Evolutionary conservation across 129 eudicot species (phyloP).

Genomic region (Gnaphalium uliginosum): DNA sequence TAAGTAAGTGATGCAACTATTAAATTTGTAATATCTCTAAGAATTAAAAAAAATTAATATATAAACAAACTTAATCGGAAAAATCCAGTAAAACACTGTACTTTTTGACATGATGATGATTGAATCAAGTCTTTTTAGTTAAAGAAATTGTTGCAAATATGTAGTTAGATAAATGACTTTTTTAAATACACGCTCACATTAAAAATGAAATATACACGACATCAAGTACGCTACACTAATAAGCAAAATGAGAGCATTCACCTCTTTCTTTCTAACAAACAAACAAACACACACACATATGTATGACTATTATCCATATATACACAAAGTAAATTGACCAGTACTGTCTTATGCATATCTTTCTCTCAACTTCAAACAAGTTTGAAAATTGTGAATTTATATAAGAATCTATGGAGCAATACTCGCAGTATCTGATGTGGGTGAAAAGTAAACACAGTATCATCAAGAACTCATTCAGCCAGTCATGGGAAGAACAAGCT

Average conservation of each 20-base stretch:
- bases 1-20: no score
- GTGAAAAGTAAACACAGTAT: constrained; percentile 37
- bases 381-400: background rate
- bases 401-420: constrained; percentile 40
- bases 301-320: constrained; percentile 10
- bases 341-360: constrained; percentile 11
- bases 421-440: constrained; percentile 56
- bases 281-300: constrained; percentile 1
- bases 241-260: background rate
- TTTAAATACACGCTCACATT: background rate
- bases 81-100: no score
- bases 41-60: no score
- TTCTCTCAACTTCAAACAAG: constrained; percentile 19
- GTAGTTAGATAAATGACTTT: constrained; percentile 9
- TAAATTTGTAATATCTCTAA: no score
- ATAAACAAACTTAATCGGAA: no score
- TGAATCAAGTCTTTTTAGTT: background rate
- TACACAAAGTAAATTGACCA: background rate
- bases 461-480: constrained; percentile 32
- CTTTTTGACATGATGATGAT: no score
- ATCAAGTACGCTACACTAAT: background rate
- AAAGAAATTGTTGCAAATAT: background rate
- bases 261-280: constrained; percentile 12
- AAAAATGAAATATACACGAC: background rate
- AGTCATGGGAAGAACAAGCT: constrained; percentile 56